Evolutionary conservation across 768 basidiomycete genomes (phyloP), one percentile per base, ranked within the genome.

Genomic region (Auricularia cornea): DNA sequence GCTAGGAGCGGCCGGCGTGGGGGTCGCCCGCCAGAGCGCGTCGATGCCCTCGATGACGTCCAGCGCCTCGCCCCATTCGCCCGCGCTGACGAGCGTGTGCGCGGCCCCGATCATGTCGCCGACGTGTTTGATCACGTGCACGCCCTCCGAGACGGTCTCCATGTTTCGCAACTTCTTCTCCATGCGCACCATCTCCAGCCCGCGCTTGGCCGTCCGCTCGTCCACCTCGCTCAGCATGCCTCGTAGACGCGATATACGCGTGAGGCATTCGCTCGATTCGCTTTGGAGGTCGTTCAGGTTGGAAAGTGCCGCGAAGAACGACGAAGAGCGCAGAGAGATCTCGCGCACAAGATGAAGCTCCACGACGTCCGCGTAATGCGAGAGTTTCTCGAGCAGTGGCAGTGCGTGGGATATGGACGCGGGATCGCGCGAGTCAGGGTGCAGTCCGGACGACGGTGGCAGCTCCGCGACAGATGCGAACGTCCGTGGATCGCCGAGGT

Each of bases 301-400:
- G 6, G 93, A 84, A 40, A 99, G 83, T 5, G 97, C 97, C 3
- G 95, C 89, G 70, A 98, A 99, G 82, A 99, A 99, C 1, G 94
- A 93, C 1, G 91, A 84, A 0, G 94, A 92, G 16, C 96, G 89
- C 11, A 89, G 78, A 10, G 90, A 89, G 54, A 99, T 95, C 74
- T 98, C 97, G 65, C 86, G 86, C 3, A 95, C 84, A 62, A 99
- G 89, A 74, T 99, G 96, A 64, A 93, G 87, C 72, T 99, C 97
- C 66, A 98, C 84, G 1, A 89, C 89, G 72, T 98, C 97, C 2
- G 95, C 88, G 70, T 96, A 89, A 62, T 92, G 88, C 11, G 94
- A 94, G 66, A 98, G 85, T 69, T 86, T 89, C 71, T 98, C 95
- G 11, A 96, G 86, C 3, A 95, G 77, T 0, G 88, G 89, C 2